Evolutionary conservation across 1,284 basidiomycete species (phyloP).

Genomic region (Papiliotrema terrestris): DNA sequence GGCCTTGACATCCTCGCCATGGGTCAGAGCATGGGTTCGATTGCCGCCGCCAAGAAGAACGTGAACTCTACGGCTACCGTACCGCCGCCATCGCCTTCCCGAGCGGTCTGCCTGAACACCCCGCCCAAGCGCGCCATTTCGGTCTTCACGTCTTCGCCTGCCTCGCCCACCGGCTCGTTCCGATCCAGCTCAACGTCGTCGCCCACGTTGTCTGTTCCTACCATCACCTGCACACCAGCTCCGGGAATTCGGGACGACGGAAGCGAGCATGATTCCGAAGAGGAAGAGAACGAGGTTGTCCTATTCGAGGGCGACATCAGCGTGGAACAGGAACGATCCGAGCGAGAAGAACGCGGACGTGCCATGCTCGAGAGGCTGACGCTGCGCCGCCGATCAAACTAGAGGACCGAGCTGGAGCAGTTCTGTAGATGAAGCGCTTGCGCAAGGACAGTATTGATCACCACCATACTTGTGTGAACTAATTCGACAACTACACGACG

Average conservation of each 20-base stretch:
- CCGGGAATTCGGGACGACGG: slow-evolving; percentile 19
- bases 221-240: slow-evolving; percentile 47
- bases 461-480: too few relatives aligned
- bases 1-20: slow-evolving; percentile 1
- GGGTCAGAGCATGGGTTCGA: not conserved
- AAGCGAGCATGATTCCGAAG: slow-evolving; percentile 39
- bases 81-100: slow-evolving; percentile 4
- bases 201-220: slow-evolving; percentile 37
- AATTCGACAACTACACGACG: too few relatives aligned
- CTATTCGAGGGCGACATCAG: slow-evolving; percentile 17
- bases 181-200: slow-evolving; percentile 19
- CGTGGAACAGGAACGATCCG: slow-evolving; percentile 25
- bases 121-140: not conserved
- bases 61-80: not conserved
- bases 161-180: slow-evolving; percentile 14
- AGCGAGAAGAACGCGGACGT: slow-evolving; percentile 32
- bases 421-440: too few relatives aligned
- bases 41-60: not conserved
- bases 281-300: slow-evolving; percentile 31
- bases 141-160: not conserved
- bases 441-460: too few relatives aligned
- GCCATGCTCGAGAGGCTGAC: slow-evolving; percentile 30
- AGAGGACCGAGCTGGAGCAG: too few relatives aligned
- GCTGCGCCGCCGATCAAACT: slow-evolving; percentile 16
- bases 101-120: slow-evolving; percentile 1